Base-by-base conservation (phyloP, 441 rosid species). In the Croton setiger region DNA sequence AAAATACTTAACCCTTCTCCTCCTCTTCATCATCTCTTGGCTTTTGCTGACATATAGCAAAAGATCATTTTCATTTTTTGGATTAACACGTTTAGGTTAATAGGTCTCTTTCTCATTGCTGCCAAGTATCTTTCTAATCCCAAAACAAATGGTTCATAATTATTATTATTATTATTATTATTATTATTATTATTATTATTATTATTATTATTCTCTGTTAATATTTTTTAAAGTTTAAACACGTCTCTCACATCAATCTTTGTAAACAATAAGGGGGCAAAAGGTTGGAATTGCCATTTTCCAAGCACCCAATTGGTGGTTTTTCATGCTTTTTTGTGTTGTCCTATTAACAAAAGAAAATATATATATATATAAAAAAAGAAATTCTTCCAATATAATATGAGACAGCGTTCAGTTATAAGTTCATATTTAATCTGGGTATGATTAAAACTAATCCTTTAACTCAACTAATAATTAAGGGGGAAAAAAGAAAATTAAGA, bases 81-180 rank as follows among this genome's bases (percentile, higher is more conserved):
- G 69, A 65, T 41, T 63, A 52, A 53, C 13, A 63, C 68, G 43
- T 60, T 64, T 60, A 62, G 74, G 74, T 41, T 72, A 72, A 69
- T 59, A 52, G 21, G 79, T 75, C 72, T 47, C 33, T 15, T 58
- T 79, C 82, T 13, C 31, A 49, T 61, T 51, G 76, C 49, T 73
- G 68, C 49, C 61, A 53, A 27, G 66, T 69, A 47, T 71, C 74
- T 72, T 62, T 77, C 69, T 43, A 58, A 52, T 69, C 74, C 58
- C 57, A 21, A 71, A 41, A 71, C 69, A 58, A 78, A 58, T 27
- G 31, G 31, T 2, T 27, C 31, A n/a, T n/a, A n/a, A 69, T 70
- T 36, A 56, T 57, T 45, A 5, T 66, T 56, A 36, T 62, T 37
- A 27, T 54, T 5, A 6, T 44, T 44, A 44, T 44, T 0, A 41